Conservation (phyloP, 2,329 filamentous ascomycete genomes). For the Tolypocladium endophyticum region DNA sequence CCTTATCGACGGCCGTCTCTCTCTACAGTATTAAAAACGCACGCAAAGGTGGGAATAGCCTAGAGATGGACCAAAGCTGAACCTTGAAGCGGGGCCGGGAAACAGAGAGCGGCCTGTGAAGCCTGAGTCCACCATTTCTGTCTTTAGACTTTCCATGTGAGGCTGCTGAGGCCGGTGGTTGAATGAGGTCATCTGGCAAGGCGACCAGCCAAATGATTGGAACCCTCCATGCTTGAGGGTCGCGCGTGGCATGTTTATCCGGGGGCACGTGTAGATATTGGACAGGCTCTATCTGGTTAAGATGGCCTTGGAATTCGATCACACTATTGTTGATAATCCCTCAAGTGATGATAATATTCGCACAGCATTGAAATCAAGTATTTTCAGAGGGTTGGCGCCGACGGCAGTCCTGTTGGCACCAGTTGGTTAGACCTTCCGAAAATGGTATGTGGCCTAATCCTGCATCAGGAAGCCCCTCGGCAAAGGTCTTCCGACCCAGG, state of each 20-base stretch:
- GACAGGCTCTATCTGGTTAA: no score
- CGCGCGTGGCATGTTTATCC: no score
- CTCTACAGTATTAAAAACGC: background rate
- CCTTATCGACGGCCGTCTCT: background rate
- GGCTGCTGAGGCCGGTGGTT: background rate
- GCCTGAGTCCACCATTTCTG: no score
- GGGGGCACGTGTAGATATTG: no score
- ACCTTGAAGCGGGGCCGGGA: background rate
- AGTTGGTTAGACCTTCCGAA: background rate
- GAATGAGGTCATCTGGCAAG: background rate
- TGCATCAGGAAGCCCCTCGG: background rate
- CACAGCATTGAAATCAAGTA: background rate
- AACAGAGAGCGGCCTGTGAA: background rate
- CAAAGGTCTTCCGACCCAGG: background rate
- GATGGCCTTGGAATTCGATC: no score
- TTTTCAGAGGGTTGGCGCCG: background rate
- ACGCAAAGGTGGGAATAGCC: background rate
- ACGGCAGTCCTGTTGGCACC: background rate
- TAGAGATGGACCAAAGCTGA: background rate
- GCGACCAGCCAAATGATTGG: background rate
- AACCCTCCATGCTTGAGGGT: background rate
- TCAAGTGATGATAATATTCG: no score
- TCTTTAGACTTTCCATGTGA: background rate
- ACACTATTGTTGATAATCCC: no score
- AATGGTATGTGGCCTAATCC: background rate